These are phyloP conservation scores for Grosmannia penicillata DNA, from an alignment of 2,329 filamentous ascomycete species.

Conservation along the genomic window DNA sequence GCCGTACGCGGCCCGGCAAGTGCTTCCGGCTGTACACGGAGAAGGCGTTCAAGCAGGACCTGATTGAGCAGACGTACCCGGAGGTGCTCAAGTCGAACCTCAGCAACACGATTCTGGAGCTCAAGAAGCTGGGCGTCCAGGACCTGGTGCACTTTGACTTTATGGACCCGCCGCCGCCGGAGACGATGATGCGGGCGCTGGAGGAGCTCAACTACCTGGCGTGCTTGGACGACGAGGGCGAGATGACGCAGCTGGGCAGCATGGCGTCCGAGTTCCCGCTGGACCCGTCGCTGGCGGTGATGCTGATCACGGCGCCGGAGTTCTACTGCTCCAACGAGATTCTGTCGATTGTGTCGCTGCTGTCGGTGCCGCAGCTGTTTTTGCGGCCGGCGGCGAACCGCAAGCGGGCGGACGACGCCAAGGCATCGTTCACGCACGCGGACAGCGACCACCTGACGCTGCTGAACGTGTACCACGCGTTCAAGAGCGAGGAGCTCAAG, in stretches of 20 bases:
- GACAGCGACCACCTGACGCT: constrained; percentile 94
- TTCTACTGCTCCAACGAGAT: constrained; percentile 99
- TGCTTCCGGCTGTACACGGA: constrained; percentile 97
- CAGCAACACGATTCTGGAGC: constrained; percentile 83
- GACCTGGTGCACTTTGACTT: constrained; percentile 97
- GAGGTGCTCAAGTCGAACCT: constrained; percentile 92
- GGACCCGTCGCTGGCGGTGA: constrained; percentile 86
- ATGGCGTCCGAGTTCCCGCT: constrained; percentile 91
- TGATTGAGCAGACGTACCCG: constrained; percentile 93
- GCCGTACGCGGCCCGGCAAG: constrained; percentile 95
- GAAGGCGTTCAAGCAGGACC: constrained; percentile 87
- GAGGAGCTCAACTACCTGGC: constrained; percentile 97
- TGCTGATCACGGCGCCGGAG: constrained; percentile 94
- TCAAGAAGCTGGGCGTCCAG: constrained; percentile 93
- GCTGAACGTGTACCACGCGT: constrained; percentile 95
- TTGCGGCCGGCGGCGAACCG: constrained; percentile 72
- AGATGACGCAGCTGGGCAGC: constrained; percentile 72
- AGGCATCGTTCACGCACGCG: constrained; percentile 77
- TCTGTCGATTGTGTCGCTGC: constrained; percentile 79
- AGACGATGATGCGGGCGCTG: constrained; percentile 94
- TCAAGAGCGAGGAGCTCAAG: constrained; percentile 60
- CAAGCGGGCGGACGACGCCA: constrained; percentile 95
- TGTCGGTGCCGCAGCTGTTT: constrained; percentile 91
- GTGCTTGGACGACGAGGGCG: constrained; percentile 90
- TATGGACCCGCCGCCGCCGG: constrained; percentile 95